phyloP scores from a whole-genome alignment of 2,329 filamentous ascomycete species.

The Juglanconis sp. region DNA sequence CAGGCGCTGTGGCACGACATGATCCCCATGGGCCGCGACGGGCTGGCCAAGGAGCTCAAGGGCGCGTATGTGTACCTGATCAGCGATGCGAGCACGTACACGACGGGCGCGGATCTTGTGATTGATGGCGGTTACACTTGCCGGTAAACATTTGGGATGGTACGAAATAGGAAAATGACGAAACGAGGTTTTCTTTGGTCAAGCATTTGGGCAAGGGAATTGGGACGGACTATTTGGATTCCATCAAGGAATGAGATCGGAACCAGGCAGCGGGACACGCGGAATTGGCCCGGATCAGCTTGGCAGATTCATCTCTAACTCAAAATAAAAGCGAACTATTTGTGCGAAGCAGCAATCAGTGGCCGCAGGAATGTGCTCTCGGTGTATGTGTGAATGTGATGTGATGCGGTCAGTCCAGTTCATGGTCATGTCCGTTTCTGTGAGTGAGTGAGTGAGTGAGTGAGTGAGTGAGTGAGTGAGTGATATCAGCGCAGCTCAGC shows the following conservation, averaged over 20 bases:
- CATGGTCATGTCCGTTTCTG: no score
- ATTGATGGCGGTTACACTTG: slow-evolving; percentile 67
- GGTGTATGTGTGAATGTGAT: no score
- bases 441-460: no score
- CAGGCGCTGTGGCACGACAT: slow-evolving; percentile 71
- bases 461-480: no score
- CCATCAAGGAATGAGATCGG: not conserved
- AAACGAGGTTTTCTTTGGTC: not conserved
- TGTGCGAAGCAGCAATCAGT: no score
- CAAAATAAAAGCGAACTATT: no score
- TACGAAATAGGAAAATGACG: not conserved
- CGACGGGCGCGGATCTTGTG: slow-evolving; percentile 68
- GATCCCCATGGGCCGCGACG: slow-evolving; percentile 71
- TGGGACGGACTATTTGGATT: not conserved
- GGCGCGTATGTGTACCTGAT: slow-evolving; percentile 74
- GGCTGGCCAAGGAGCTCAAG: slow-evolving; percentile 66
- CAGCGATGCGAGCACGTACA: slow-evolving; percentile 72
- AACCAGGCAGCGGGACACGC: not conserved
- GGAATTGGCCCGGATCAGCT: no score
- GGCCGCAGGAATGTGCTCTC: no score
- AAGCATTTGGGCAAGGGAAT: not conserved
- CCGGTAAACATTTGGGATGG: slow-evolving; percentile 30
- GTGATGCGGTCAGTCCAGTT: no score
- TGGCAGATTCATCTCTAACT: no score
- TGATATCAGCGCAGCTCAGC: no score